phyloP scores from a whole-genome alignment of 2,329 filamentous ascomycete species.

The Clarireedia paspali region DNA sequence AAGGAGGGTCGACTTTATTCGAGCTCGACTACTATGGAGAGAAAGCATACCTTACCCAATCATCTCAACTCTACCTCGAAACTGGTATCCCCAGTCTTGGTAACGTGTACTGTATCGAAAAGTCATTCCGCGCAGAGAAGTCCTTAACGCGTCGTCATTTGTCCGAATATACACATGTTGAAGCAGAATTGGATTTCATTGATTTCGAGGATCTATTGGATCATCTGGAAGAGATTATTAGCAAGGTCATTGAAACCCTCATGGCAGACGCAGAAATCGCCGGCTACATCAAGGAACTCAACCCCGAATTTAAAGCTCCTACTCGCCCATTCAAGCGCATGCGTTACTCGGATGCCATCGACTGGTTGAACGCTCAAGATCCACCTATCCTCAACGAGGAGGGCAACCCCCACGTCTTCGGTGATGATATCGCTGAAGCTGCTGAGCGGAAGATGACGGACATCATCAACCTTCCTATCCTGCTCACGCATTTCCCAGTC shows the following conservation, averaged over 20 bases:
- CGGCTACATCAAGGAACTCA: slow-evolving; percentile 72
- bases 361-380: slow-evolving; percentile 84
- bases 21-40: slow-evolving; percentile 59
- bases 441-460: slow-evolving; percentile 97
- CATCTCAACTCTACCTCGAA: slow-evolving; percentile 94
- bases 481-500: slow-evolving; percentile 93
- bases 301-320: slow-evolving; percentile 81
- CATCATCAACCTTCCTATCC: slow-evolving; percentile 88
- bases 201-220: slow-evolving; percentile 79
- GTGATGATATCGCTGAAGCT: slow-evolving; percentile 96
- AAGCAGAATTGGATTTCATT: slow-evolving; percentile 95
- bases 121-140: slow-evolving; percentile 98
- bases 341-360: slow-evolving; percentile 88
- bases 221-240: slow-evolving; percentile 72
- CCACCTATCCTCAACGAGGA: slow-evolving; percentile 82
- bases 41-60: slow-evolving; percentile 89
- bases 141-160: slow-evolving; percentile 88
- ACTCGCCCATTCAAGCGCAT: slow-evolving; percentile 86
- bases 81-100: slow-evolving; percentile 85
- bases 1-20: slow-evolving; percentile 59
- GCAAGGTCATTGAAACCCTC: slow-evolving; percentile 58
- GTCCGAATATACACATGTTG: slow-evolving; percentile 93
- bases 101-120: slow-evolving; percentile 96
- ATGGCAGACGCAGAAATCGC: slow-evolving; percentile 67
- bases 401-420: slow-evolving; percentile 80